Percentiles rank a stretch among this genome's conserved stretches.
Evolutionary conservation across 768 basidiomycete species (phyloP).

Genomic region (Paxillus ammoniavirescens): DNA sequence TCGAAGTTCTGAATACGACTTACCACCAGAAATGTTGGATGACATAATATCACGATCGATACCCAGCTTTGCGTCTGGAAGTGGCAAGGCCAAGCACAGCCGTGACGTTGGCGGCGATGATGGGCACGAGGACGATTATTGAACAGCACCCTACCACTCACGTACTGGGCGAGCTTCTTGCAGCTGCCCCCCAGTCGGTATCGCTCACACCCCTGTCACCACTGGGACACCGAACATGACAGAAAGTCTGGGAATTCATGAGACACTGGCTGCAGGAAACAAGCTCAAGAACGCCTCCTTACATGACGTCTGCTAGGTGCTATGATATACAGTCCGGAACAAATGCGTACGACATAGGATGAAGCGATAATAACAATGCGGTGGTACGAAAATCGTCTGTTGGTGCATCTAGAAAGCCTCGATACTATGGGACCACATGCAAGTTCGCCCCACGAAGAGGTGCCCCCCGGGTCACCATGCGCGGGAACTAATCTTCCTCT

Average conservation of each 20-base stretch:
- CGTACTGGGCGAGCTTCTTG: background rate
- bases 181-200: too few relatives aligned
- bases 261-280: too few relatives aligned
- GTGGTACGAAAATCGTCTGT: background rate
- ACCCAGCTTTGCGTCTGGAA: slow-evolving; percentile 26
- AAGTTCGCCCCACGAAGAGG: slow-evolving; percentile 5
- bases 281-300: too few relatives aligned
- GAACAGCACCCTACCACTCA: background rate
- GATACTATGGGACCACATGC: too few relatives aligned
- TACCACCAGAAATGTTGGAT: slow-evolving; percentile 65
- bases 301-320: background rate
- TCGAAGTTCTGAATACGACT: slow-evolving; percentile 70
- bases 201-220: too few relatives aligned
- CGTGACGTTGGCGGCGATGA: slow-evolving; percentile 24
- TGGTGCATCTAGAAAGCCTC: too few relatives aligned
- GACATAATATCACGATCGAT: slow-evolving; percentile 60
- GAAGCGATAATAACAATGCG: background rate
- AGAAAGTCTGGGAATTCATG: too few relatives aligned
- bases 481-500: background rate
- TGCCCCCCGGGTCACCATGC: slow-evolving; percentile 12
- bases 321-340: background rate
- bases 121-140: slow-evolving; percentile 25
- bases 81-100: slow-evolving; percentile 16
- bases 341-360: background rate
- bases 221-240: too few relatives aligned